Percentiles rank a stretch among this genome's conserved stretches.
Evolutionary conservation across 2,329 filamentous ascomycete genomes (phyloP).

Genomic region (Dothistroma septosporum): DNA sequence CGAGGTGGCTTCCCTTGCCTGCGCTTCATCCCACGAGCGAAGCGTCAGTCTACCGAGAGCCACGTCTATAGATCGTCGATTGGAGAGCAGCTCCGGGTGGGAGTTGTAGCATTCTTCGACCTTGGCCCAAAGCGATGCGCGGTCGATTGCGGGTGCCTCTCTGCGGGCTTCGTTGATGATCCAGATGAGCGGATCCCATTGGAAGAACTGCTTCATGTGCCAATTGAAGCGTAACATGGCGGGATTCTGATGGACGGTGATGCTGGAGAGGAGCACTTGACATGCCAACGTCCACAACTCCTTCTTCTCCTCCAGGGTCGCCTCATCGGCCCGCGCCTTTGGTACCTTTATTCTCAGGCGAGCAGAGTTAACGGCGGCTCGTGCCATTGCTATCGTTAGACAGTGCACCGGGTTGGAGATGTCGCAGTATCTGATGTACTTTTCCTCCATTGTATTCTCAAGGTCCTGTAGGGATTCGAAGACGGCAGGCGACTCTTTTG

Average conservation of each 20-base stretch:
- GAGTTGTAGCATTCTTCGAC: constrained; percentile 43
- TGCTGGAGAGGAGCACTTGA: constrained; percentile 42
- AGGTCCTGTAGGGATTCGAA: constrained; percentile 37
- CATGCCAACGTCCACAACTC: constrained; percentile 40
- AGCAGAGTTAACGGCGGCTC: constrained; percentile 42
- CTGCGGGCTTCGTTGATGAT: constrained; percentile 34
- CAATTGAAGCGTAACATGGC: constrained; percentile 47
- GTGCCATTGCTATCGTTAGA: constrained; percentile 43
- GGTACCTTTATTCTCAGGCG: constrained; percentile 47
- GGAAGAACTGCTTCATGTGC: constrained; percentile 51
- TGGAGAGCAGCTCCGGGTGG: constrained; percentile 40
- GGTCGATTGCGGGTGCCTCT: constrained; percentile 21
- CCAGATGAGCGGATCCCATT: constrained; percentile 41
- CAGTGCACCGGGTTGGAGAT: constrained; percentile 42
- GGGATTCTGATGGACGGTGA: constrained; percentile 38
- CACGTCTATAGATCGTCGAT: constrained; percentile 39
- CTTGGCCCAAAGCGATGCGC: constrained; percentile 40
- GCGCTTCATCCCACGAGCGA: constrained; percentile 42
- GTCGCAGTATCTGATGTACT: constrained; percentile 46
- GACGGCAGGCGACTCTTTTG: constrained; percentile 15
- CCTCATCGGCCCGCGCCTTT: constrained; percentile 29
- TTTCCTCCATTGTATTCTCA: constrained; percentile 41
- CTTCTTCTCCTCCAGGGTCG: constrained; percentile 35
- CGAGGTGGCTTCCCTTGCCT: neutral
- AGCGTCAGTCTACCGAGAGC: constrained; percentile 43